Evolutionary conservation across 2,329 filamentous ascomycete genomes (phyloP), one percentile per base, ranked within the genome.

Genomic region (Graphiopsis chlorocephala): DNA sequence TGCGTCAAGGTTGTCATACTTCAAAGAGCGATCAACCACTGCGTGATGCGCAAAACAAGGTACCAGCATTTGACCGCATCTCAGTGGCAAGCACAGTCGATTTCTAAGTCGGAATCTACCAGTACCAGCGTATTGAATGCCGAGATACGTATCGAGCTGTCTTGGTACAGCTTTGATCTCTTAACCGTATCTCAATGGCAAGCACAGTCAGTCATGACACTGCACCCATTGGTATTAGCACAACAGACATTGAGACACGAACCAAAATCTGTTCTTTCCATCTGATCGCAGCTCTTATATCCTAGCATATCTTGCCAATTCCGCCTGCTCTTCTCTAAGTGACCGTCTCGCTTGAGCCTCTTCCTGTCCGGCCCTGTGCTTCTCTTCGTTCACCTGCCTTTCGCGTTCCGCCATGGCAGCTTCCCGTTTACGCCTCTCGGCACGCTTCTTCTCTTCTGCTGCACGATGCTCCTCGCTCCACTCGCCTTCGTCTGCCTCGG

Each of bases 381-480:
- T 69, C 45, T 72, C 69, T 63, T 69, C 68, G 1, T 71, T 66
- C 4, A 72, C 71, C 35, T 63, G 61, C 31, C 65, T 53, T 61
- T 90, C 88, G 25, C 89, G 81, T 65, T 90, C 88, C 57, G 85
- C 82, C 28, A 93, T 77, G 1, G 90, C 90, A 69, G 82, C 85
- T 70, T 91, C 88, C n/a, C 90, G 80, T 26, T 68, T 65, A 26
- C 60, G 65, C 25, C 66, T 48, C 26, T 72, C 69, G 5, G 71
- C 67, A 11, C 64, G 68, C 52, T 69, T 68, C 59, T 65, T 70
- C 17, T 69, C 70, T 23, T 67, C 67, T 17, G 68, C 78, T 79
- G 28, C 78, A 28, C 61, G 67, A 77, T 57, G 82, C 82, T 66
- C 86, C 84, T 64, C 85, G 80, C 33, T 84, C 83, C 65, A 85